These are phyloP conservation scores for Pyrenochaeta sp. DNA, from an alignment of 2,329 filamentous ascomycete genomes.

Conservation along the genomic window DNA sequence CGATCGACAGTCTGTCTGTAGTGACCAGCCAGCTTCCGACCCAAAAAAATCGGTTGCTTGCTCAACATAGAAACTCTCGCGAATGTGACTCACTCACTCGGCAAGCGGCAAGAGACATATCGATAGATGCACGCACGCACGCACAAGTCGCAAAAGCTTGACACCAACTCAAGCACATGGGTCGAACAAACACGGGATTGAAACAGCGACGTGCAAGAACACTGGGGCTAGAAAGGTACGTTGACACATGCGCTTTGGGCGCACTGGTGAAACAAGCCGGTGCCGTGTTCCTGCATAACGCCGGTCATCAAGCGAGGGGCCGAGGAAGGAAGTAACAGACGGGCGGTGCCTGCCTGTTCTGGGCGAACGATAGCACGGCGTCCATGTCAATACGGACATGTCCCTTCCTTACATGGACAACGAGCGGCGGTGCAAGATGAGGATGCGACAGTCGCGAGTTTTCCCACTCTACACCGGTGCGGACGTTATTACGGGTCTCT, in stretches of 20 bases:
- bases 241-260: slow-evolving; percentile 3
- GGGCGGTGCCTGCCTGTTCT: not conserved
- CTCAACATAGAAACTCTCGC: not conserved
- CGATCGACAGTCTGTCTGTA: not conserved
- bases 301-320: slow-evolving; percentile 9
- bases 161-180: slow-evolving; percentile 9
- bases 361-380: not conserved
- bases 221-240: not conserved
- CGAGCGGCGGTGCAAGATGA: slow-evolving; percentile 11
- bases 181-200: slow-evolving; percentile 8
- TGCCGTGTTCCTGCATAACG: slow-evolving; percentile 10
- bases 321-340: not conserved
- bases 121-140: too few relatives aligned
- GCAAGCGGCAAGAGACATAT: not conserved
- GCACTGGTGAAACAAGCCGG: slow-evolving; percentile 12
- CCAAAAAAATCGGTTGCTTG: not conserved
- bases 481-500: not conserved
- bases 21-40: not conserved
- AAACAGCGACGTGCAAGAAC: slow-evolving; percentile 6
- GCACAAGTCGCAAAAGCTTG: slow-evolving; percentile 13
- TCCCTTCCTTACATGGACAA: slow-evolving; percentile 10
- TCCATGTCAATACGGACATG: slow-evolving; percentile 2
- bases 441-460: slow-evolving; percentile 6
- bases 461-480: not conserved
- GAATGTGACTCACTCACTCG: not conserved